phyloP scores from a whole-genome alignment of 768 basidiomycete genomes.

The Suillus bovinus region DNA sequence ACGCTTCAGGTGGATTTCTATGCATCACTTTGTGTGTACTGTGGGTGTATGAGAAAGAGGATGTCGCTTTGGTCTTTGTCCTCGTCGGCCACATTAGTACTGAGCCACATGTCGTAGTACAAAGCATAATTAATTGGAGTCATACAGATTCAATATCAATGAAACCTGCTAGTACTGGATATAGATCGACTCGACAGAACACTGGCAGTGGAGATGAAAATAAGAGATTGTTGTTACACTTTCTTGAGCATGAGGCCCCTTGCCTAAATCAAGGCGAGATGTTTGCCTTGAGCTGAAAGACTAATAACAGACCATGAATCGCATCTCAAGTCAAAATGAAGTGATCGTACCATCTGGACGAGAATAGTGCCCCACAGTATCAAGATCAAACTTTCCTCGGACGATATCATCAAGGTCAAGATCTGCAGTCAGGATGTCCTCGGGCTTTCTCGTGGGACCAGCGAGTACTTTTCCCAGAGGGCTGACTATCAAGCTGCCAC shows the following conservation, averaged over 20 bases:
- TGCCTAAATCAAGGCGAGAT: neutral
- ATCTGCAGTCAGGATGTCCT: constrained; percentile 57
- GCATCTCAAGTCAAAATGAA: constrained; percentile 6
- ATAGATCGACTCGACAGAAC: neutral
- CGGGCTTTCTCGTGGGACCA: constrained; percentile 53
- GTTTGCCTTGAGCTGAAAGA: constrained; percentile 27
- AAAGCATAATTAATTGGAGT: constrained; percentile 2
- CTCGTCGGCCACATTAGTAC: constrained; percentile 1
- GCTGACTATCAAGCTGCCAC: constrained; percentile 60
- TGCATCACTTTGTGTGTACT: constrained; percentile 6
- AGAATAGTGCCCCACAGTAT: constrained; percentile 62
- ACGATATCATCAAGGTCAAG: constrained; percentile 58
- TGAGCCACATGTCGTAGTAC: constrained; percentile 1
- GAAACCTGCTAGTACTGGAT: neutral
- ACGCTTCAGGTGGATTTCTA: constrained; percentile 17
- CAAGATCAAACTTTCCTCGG: constrained; percentile 63
- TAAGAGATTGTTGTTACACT: neutral
- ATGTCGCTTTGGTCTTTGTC: constrained; percentile 16
- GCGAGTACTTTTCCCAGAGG: constrained; percentile 60
- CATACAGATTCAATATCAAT: neutral
- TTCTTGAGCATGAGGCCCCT: neutral
- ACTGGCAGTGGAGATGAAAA: neutral
- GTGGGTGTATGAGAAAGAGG: constrained; percentile 20
- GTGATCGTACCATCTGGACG: constrained; percentile 50
- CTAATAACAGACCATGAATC: constrained; percentile 14